A percentile compares a stretch with the other conserved stretches of the same genome.
Evolutionary conservation across 176 grass and related monocot species (phyloP).

Genomic region (Hordeum marinum): DNA sequence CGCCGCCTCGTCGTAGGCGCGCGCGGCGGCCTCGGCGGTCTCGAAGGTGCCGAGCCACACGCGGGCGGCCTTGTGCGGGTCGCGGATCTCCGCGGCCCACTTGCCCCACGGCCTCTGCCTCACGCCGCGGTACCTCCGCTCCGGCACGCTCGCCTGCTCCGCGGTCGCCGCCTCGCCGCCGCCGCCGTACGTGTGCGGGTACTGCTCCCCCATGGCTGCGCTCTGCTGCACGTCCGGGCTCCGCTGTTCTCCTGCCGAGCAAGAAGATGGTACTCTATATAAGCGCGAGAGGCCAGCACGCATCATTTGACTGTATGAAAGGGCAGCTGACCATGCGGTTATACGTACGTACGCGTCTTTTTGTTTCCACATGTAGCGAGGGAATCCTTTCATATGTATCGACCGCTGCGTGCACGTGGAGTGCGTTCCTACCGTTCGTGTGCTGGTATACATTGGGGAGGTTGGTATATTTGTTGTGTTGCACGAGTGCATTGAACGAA

Average conservation of each 20-base stretch:
- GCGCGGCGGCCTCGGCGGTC: conserved; percentile 86
- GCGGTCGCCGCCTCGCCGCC: not conserved
- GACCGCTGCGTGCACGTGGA: not conserved
- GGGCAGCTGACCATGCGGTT: not conserved
- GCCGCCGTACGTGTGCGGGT: conserved; percentile 26
- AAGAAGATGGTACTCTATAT: not conserved
- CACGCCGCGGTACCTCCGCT: conserved; percentile 71
- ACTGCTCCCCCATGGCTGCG: conserved; percentile 40
- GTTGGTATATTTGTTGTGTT: conserved; percentile 22
- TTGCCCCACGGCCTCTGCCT: conserved; percentile 97
- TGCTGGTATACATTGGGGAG: not conserved
- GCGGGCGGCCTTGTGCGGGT: conserved; percentile 84
- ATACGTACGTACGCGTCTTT: not conserved
- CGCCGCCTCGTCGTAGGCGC: conserved; percentile 89
- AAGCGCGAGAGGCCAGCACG: not conserved
- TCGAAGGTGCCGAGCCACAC: conserved; percentile 98
- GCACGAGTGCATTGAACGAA: conserved; percentile 15
- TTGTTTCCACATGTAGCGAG: not conserved
- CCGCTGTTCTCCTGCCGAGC: not conserved
- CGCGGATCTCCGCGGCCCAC: conserved; percentile 97
- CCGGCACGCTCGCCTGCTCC: not conserved
- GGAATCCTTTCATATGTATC: not conserved
- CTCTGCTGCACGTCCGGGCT: not conserved
- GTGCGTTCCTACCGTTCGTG: not conserved
- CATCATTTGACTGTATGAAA: not conserved